These are phyloP conservation scores for Nicotiana obtusifolia DNA, from an alignment of 257 asterid genomes.

Conservation along the genomic window DNA sequence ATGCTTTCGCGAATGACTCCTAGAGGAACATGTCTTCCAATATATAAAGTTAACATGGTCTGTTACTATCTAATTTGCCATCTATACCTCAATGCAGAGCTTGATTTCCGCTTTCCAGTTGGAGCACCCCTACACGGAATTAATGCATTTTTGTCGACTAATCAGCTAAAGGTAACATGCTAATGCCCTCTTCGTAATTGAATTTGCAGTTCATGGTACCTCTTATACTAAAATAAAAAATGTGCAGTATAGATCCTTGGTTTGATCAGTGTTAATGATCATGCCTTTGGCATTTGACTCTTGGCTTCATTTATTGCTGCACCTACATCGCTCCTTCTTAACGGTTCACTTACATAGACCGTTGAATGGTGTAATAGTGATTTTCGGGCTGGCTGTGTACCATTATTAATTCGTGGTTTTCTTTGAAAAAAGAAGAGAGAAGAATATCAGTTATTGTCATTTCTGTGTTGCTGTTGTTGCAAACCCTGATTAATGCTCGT, in stretches of 20 bases:
- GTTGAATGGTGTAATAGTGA: neutral
- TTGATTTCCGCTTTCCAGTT: slow-evolving; percentile 83
- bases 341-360: neutral
- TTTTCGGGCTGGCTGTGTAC: neutral
- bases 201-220: slow-evolving; percentile 3
- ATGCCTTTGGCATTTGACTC: slow-evolving; percentile 1
- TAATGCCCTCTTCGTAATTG: neutral
- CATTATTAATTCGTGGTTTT: neutral
- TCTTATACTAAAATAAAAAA: neutral
- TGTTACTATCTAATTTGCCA: slow-evolving; percentile 14
- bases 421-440: neutral
- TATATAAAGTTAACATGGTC: slow-evolving; percentile 7
- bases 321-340: neutral
- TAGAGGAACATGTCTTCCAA: slow-evolving; percentile 7
- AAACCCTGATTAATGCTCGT: neutral
- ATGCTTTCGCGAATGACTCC: slow-evolving; percentile 10
- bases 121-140: slow-evolving; percentile 99
- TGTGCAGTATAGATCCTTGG: neutral
- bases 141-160: slow-evolving; percentile 75
- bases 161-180: slow-evolving; percentile 79
- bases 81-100: slow-evolving; percentile 63
- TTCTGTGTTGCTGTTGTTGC: slow-evolving; percentile 12
- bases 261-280: neutral
- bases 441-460: neutral
- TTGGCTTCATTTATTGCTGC: neutral